Conservation (phyloP, 1,284 basidiomycete genomes). For the Leccinum subrobustum region DNA sequence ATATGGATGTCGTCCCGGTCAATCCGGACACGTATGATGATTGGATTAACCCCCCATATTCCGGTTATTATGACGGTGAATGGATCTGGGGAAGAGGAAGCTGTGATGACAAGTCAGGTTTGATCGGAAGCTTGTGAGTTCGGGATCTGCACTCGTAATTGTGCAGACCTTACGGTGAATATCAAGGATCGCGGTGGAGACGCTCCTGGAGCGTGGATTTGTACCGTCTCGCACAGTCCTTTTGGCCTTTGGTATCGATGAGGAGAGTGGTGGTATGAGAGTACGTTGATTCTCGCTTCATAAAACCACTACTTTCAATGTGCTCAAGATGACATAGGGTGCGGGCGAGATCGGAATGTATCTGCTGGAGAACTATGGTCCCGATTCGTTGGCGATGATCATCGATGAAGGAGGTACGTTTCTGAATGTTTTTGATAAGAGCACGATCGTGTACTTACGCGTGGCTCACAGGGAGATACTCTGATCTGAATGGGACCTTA, state of each 20-base stretch:
- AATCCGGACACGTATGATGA: conserved; percentile 47
- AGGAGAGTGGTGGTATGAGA: conserved; percentile 49
- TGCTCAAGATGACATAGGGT: conserved; percentile 37
- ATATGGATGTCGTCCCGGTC: conserved; percentile 59
- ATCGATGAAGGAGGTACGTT: conserved; percentile 48
- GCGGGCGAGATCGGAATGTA: conserved; percentile 45
- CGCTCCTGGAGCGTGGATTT: conserved; percentile 52
- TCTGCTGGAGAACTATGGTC: conserved; percentile 50
- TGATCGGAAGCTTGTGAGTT: conserved; percentile 55
- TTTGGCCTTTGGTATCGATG: conserved; percentile 68
- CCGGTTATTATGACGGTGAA: conserved; percentile 47
- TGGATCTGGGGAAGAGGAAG: conserved; percentile 65
- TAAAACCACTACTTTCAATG: not conserved
- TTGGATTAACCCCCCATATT: conserved; percentile 55
- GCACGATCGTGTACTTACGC: not conserved
- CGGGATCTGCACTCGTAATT: not conserved
- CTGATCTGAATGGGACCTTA: conserved; percentile 36
- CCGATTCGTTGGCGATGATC: conserved; percentile 53
- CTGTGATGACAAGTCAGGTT: conserved; percentile 60
- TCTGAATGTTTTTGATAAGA: not conserved
- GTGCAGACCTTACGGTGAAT: not conserved
- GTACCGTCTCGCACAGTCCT: conserved; percentile 54
- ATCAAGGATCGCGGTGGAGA: conserved; percentile 50
- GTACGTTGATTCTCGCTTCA: conserved; percentile 26
- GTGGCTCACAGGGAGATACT: conserved; percentile 33